Evolutionary conservation across 495 filamentous ascomycete species (phyloP).

Genomic region (Chaetomium tenue): DNA sequence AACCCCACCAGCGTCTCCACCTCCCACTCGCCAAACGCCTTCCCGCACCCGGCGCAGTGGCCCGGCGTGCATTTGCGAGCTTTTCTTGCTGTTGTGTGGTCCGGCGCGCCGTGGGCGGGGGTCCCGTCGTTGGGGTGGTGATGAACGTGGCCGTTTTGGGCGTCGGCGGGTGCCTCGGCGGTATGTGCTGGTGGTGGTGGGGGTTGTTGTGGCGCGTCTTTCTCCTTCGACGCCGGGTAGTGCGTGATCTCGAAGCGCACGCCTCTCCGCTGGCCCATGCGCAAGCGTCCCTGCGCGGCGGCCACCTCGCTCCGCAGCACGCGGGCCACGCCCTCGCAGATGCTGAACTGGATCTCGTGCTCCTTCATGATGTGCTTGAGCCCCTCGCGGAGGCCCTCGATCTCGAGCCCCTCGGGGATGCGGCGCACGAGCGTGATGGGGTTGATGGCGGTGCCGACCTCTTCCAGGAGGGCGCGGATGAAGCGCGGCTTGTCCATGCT

Average conservation of each 20-base stretch:
- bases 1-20: slow-evolving; percentile 82
- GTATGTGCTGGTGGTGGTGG: neutral
- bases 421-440: slow-evolving; percentile 84
- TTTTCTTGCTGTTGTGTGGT: slow-evolving; percentile 5
- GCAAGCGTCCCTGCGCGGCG: slow-evolving; percentile 71
- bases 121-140: no score
- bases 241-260: slow-evolving; percentile 79
- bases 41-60: slow-evolving; percentile 63
- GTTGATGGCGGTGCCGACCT: slow-evolving; percentile 89
- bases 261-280: slow-evolving; percentile 72
- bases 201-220: slow-evolving; percentile 25
- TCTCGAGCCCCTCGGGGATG: slow-evolving; percentile 87
- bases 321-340: slow-evolving; percentile 82
- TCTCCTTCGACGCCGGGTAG: neutral
- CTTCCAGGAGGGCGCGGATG: slow-evolving; percentile 86
- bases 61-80: slow-evolving; percentile 43
- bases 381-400: slow-evolving; percentile 82
- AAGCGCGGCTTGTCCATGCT: slow-evolving; percentile 95
- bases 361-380: slow-evolving; percentile 84
- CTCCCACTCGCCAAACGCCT: slow-evolving; percentile 60
- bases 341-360: slow-evolving; percentile 87
- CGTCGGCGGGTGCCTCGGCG: neutral
- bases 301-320: slow-evolving; percentile 86
- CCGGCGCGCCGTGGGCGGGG: neutral
- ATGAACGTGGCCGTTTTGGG: no score